Base-by-base conservation (phyloP, 1,139 yeast species). In the Geotrichum citri-aurantii region DNA sequence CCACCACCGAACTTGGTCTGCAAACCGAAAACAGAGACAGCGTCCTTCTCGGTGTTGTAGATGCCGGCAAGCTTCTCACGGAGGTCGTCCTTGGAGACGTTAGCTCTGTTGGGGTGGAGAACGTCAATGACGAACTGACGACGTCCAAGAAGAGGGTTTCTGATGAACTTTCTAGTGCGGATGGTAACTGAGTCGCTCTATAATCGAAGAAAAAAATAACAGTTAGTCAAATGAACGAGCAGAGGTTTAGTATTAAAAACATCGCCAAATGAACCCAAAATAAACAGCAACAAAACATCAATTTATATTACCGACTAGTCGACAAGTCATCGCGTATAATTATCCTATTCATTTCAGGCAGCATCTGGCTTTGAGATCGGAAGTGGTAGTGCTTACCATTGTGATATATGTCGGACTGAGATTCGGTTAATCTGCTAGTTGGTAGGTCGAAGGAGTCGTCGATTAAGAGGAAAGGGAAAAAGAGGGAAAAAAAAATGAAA, bases 1-100 rank as follows among this genome's bases (percentile, higher is more conserved):
- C 98, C 97, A 81, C 99, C 99, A 89, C 99, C 99, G 79, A 84
- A 93, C 81, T 90, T 95, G 74, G 99, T 93, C 86, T 96, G 89
- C 96, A 93, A 88, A 78, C 98, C 99, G 77, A 93, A 93, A 71
- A 93, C 99, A 69, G 98, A 92, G 70, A 93, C 96, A 75, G 97
- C 89, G 75, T 93, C 97, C 84, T 93, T 92, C 78, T 93, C 98
- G 77, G 96, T 84, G 86, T 91, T 92, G 97, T 95, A 95, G 76
- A 87, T 83, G 75, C 88, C 86, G 76, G 99, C 91, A 76, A 95
- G 86, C 81, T 86, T 92, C 81, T 91, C 98, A 79, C 99, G 91
- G 81, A 95, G 87, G 81, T 95, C 99, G 78, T 92, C 97, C 90
- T 93, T 93, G 79, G 99, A 86, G 78, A 93, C 97, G 83, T 93